phyloP scores from a whole-genome alignment of 805 yeast species.

The Lipomyces orientalis region DNA sequence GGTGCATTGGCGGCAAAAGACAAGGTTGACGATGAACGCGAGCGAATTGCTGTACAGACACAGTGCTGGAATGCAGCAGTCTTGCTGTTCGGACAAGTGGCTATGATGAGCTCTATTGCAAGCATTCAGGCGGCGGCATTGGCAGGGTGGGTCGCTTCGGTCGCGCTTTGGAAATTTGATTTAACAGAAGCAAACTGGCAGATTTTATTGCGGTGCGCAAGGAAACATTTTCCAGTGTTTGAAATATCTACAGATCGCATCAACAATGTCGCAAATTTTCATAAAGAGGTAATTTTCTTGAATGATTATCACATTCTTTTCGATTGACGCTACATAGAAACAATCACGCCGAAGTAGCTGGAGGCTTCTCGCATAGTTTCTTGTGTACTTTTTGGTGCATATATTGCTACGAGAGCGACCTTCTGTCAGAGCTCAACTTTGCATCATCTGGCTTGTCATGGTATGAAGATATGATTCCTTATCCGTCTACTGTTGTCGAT shows the following conservation, averaged over 20 bases:
- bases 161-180: background rate
- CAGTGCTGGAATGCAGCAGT: constrained; percentile 7
- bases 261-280: constrained; percentile 2
- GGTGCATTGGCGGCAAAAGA: constrained; percentile 7
- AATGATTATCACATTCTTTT: too few species aligned
- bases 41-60: constrained; percentile 6
- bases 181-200: background rate
- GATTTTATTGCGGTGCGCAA: constrained; percentile 13
- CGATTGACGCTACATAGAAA: too few species aligned
- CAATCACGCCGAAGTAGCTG: background rate
- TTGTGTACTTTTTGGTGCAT: constrained; percentile 7
- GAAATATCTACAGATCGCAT: constrained; percentile 11
- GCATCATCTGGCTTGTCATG: constrained; percentile 7
- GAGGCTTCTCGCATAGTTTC: background rate
- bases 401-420: constrained; percentile 9
- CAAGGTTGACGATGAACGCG: background rate
- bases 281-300: background rate
- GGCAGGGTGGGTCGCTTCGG: background rate
- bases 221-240: background rate
- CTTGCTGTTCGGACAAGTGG: background rate
- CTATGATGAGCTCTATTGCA: background rate
- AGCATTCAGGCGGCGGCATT: constrained; percentile 3
- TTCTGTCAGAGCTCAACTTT: constrained; percentile 11
- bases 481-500: background rate
- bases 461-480: constrained; percentile 11